Evolutionary conservation across 23 red algal species (phyloP), one percentile per base, ranked within the genome.

Genomic region (Agarophyton chilense): DNA sequence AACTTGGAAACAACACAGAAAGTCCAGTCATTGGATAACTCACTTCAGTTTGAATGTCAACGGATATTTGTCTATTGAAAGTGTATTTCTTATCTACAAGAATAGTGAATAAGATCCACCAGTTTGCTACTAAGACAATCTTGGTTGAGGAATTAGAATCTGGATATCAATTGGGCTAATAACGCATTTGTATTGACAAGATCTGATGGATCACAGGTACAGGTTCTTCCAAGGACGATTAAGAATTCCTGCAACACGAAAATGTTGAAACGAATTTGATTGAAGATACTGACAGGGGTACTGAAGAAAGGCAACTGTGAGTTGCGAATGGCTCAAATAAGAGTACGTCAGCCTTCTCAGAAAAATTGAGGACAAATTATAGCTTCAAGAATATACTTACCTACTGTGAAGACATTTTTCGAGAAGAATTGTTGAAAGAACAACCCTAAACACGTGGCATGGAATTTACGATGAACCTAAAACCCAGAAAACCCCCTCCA

Each of bases 381-480:
- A 21, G 50, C 18, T 79, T 79, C 40, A 79, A 79, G 16, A 38
- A 10, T 5, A 35, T 4, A 55, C 17, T 79, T 38, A 28, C 29
- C 6, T 0, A 54, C 21, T 79, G 50, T 46, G 10, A 50, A 21
- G 41, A 79, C 39, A 55, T 79, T 33, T 55, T 79, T 51, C 41
- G 9, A 52, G 10, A 79, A 21, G 75, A 79, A 51, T 79, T 79
- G 17, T 16, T 38, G 32, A 16, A 79, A 33, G 75, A 79, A 50
- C 75, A 51, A 5, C 75, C 33, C 52, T 0, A 5, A 32, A 43
- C 21, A 5, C 40, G 3, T 0, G 75, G 21, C 5, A 26, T 79
- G 18, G 0, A 79, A 7, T 50, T 79, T 16, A 38, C 9, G 50
- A 79, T 79, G 21, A 79, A 79, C 47, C 25, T 25, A 32, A 1